Evolutionary conservation across 257 asterid genomes (phyloP), one percentile per base, ranked within the genome.

Genomic region (Solanum lycopersicoides): DNA sequence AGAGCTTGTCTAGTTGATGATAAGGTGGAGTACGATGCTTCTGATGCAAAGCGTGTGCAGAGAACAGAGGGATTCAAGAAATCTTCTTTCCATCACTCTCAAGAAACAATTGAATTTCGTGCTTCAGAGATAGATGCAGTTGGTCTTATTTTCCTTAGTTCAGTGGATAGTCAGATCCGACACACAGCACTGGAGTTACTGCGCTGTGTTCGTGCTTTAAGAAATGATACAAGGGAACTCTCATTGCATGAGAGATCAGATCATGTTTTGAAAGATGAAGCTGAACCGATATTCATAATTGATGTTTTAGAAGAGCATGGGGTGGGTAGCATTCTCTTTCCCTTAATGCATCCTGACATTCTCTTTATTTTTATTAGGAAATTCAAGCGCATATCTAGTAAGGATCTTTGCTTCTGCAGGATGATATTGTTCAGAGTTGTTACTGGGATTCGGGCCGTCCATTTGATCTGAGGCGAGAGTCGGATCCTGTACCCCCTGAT

Each of bases 251-350:
- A 93, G 60, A 91, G 93, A 80, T 90, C 95, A 68, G 98, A 95
- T 87, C 90, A 91, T 87, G 77, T 90, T 50, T 88, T 92, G 90
- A 95, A 90, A 93, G 90, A 86, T 84, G 98, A 96, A 87, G 94
- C 98, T 30, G 99, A 96, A 89, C 98, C 99, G 13, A 96, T 97
- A 90, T 96, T 97, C 92, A 93, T 97, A 87, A 97, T 97, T 87
- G 99, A 97, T 91, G 99, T 97, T 92, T 90, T 97, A 79, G 99
- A 97, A 95, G 99, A 97, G 93, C 94, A 97, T 90, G 99, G 99
- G 98, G 99, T 96, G 90, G 79, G 93, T 73, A 68, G 53, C 86
- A 42, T 86, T 66, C 88, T 87, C 91, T 88, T 74, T 42, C 80
- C 66, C 50, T 87, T 85, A 35, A 73, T 8, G 63, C 69, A 82